These are phyloP conservation scores for Phaffia rhodozyma DNA, from an alignment of 1,284 basidiomycete genomes.

Conservation along the genomic window DNA sequence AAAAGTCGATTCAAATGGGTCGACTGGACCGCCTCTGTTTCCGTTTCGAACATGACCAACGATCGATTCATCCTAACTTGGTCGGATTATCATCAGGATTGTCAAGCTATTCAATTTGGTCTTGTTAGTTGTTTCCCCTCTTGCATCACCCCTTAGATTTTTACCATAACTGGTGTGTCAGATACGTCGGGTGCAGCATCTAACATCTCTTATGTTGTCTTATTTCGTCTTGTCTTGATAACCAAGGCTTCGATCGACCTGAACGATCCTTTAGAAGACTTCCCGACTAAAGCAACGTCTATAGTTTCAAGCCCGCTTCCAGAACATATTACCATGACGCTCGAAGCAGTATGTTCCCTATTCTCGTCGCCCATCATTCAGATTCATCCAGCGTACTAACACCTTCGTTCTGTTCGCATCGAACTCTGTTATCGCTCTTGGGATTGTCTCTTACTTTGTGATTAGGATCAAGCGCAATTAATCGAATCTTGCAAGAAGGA, in stretches of 20 bases:
- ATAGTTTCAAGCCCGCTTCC: no score
- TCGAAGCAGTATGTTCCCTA: no score
- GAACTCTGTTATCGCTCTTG: background rate
- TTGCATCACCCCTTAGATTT: background rate
- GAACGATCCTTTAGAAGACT: no score
- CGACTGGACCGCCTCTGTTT: background rate
- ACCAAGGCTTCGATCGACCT: no score
- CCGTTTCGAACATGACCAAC: background rate
- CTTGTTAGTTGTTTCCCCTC: background rate
- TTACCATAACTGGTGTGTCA: no score
- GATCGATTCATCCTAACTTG: conserved; percentile 5
- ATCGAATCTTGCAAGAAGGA: background rate
- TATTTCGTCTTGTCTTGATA: no score
- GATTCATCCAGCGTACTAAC: background rate
- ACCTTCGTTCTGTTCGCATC: background rate
- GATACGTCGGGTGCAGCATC: no score
- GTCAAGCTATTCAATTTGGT: background rate
- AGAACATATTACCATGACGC: no score
- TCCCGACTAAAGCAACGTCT: no score
- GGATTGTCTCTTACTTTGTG: background rate
- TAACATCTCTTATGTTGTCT: no score
- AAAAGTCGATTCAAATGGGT: background rate
- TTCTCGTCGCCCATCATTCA: background rate
- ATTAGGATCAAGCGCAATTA: background rate
- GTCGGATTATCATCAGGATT: background rate